Evolutionary conservation across 2,329 filamentous ascomycete genomes (phyloP).

Genomic region (Scedosporium apiospermum): DNA sequence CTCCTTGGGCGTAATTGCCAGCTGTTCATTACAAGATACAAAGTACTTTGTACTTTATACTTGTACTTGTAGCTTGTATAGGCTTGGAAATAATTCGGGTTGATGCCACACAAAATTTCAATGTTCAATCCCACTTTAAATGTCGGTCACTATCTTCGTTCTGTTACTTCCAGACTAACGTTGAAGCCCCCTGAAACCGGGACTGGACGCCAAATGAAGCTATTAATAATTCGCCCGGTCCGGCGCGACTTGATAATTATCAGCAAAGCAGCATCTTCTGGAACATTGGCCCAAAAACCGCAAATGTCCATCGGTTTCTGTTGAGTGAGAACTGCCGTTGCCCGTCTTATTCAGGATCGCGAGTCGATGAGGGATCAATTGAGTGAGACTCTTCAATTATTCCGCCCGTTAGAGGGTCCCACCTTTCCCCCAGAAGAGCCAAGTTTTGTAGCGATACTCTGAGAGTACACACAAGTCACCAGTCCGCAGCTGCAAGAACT

Average conservation of each 20-base stretch:
- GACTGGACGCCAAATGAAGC: background rate
- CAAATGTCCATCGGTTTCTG: too few species aligned
- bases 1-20: background rate
- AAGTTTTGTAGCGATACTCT: background rate
- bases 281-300: background rate
- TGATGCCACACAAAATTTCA: too few species aligned
- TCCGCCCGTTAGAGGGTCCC: too few species aligned
- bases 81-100: background rate
- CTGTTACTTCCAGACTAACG: background rate
- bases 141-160: background rate
- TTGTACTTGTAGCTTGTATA: background rate
- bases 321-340: too few species aligned
- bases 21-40: background rate
- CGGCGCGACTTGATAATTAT: background rate
- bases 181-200: slow-evolving; percentile 3
- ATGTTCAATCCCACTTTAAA: too few species aligned
- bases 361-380: too few species aligned
- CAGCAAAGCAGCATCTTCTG: background rate
- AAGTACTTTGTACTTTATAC: background rate
- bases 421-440: too few species aligned
- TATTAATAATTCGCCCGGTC: background rate
- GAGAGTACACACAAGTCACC: background rate
- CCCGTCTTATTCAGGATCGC: too few species aligned
- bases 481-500: background rate
- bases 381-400: too few species aligned